Percentiles rank a stretch among this genome's conserved stretches.
These are phyloP conservation scores for Debaryomyces hansenii DNA, from an alignment of 805 yeast genomes.

Conservation along the genomic window DNA sequence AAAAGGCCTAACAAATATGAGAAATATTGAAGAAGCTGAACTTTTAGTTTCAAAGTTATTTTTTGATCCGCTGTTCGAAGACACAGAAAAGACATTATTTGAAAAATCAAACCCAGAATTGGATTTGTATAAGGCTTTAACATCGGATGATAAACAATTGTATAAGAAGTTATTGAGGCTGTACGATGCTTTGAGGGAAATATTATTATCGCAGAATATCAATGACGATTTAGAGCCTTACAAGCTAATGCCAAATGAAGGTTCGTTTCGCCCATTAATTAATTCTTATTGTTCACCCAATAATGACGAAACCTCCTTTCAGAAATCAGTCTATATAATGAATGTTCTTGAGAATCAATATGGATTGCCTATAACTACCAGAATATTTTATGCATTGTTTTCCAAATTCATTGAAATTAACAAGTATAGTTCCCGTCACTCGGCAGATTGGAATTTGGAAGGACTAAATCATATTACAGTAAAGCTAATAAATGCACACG, in stretches of 20 bases:
- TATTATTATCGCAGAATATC: constrained; percentile 9
- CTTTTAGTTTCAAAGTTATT: constrained; percentile 7
- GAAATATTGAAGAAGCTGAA: constrained; percentile 11
- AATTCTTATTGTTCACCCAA: constrained; percentile 11
- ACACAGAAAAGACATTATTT: neutral
- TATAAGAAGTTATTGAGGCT: constrained; percentile 15
- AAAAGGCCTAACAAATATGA: constrained; percentile 11
- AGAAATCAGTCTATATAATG: constrained; percentile 12
- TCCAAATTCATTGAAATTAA: constrained; percentile 10
- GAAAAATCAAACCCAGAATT: constrained; percentile 5
- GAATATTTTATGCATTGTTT: constrained; percentile 23
- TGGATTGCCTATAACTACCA: constrained; percentile 32
- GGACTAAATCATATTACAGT: constrained; percentile 12
- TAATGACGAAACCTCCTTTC: constrained; percentile 7
- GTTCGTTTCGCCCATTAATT: constrained; percentile 24
- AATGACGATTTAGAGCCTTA: neutral
- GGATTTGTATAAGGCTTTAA: constrained; percentile 19
- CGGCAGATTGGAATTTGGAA: constrained; percentile 5
- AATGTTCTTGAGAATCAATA: constrained; percentile 17
- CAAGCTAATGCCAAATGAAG: constrained; percentile 21
- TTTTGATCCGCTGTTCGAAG: neutral
- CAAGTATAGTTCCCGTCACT: neutral
- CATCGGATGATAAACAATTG: constrained; percentile 17
- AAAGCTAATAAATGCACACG: constrained; percentile 15
- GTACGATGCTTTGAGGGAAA: constrained; percentile 13